Percentiles rank a stretch among this genome's conserved stretches.
Conservation (phyloP, 495 filamentous ascomycete genomes). For the Talaromyces nanjingensis region DNA sequence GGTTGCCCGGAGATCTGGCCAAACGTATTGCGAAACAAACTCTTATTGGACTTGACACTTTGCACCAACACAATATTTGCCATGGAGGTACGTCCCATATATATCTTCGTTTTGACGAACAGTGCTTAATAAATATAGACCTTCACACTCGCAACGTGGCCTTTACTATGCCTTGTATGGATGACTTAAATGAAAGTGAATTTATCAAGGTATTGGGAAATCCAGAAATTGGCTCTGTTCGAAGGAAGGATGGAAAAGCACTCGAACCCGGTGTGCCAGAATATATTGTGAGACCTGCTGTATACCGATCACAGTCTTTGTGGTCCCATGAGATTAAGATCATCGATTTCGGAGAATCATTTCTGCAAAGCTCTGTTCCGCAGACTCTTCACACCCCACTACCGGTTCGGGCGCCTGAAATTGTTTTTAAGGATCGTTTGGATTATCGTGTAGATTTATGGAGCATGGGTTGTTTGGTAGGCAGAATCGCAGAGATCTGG, state of each 20-base stretch:
- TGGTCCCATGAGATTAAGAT: constrained; percentile 22
- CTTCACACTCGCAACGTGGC: constrained; percentile 44
- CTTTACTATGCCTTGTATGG: constrained; percentile 23
- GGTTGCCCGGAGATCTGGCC: constrained; percentile 36
- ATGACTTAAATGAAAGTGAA: constrained; percentile 18
- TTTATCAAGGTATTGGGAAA: constrained; percentile 28
- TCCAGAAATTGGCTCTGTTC: constrained; percentile 29
- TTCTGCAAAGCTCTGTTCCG: constrained; percentile 20
- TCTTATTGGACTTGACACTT: constrained; percentile 28
- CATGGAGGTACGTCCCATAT: constrained; percentile 31
- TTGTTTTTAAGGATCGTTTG: constrained; percentile 30
- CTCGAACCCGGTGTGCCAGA: constrained; percentile 26
- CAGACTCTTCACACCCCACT: constrained; percentile 28
- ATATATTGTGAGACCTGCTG: constrained; percentile 28
- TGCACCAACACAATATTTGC: constrained; percentile 36
- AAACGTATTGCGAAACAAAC: constrained; percentile 34
- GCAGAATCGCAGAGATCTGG: no score
- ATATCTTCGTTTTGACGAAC: constrained; percentile 10
- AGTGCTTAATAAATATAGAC: constrained; percentile 23
- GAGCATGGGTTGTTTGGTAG: constrained; percentile 34
- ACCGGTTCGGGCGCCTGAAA: constrained; percentile 33
- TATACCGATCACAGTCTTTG: constrained; percentile 15
- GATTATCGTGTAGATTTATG: constrained; percentile 40
- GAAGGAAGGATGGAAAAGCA: constrained; percentile 24
- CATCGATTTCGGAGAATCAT: constrained; percentile 40